Conservation (phyloP, 306 rosid genomes). For the Sicyos edulis region DNA sequence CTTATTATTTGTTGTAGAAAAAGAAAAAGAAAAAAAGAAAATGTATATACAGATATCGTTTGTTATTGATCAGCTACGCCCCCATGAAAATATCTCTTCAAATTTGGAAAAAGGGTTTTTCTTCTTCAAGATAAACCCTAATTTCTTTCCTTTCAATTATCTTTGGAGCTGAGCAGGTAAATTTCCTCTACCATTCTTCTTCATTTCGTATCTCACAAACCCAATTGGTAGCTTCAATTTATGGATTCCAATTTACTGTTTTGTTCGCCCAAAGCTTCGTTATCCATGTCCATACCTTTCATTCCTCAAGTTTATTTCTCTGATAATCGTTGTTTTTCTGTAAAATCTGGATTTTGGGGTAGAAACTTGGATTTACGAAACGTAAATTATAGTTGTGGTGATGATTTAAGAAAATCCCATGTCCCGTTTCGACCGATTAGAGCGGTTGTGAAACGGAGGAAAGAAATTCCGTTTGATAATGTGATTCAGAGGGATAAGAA, state of each 20-base stretch:
- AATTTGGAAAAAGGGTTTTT: not conserved
- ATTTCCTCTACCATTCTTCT: not conserved
- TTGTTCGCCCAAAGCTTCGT: constrained; percentile 34
- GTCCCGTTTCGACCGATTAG: constrained; percentile 36
- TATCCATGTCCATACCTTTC: constrained; percentile 46
- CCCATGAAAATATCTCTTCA: not conserved
- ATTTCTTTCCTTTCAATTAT: not conserved
- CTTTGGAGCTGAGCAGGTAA: not conserved
- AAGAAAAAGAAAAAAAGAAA: no score
- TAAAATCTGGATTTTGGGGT: constrained; percentile 52
- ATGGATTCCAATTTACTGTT: constrained; percentile 52
- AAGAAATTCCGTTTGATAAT: constrained; percentile 66
- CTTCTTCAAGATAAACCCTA: constrained; percentile 15
- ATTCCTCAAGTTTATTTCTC: constrained; percentile 34
- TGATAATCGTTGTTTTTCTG: constrained; percentile 26
- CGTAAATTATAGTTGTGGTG: constrained; percentile 21
- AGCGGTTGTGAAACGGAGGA: constrained; percentile 81
- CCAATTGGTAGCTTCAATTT: no score
- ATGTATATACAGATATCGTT: no score
- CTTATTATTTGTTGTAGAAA: no score
- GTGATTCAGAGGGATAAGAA: constrained; percentile 83
- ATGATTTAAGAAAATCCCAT: constrained; percentile 22
- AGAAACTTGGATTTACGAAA: constrained; percentile 33
- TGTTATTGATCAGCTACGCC: no score
- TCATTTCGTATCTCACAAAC: not conserved